Percentiles rank a stretch among this genome's conserved stretches.
Conservation (phyloP, 2,329 filamentous ascomycete species). For the Penicillium sp. region DNA sequence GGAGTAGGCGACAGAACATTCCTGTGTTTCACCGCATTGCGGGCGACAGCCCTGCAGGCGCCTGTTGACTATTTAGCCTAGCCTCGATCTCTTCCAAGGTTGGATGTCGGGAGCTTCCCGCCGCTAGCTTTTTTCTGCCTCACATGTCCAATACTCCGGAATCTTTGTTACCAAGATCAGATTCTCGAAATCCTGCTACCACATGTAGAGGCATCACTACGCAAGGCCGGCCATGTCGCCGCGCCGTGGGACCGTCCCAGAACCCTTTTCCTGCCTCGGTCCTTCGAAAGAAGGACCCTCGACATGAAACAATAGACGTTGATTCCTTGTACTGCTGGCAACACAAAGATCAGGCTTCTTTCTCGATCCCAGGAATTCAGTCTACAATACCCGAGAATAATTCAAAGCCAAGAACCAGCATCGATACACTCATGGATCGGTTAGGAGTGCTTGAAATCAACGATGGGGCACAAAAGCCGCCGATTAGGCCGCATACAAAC, state of each 20-base stretch:
- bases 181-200: conserved; percentile 80
- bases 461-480: conserved; percentile 19
- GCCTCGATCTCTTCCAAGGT: background rate
- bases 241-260: conserved; percentile 62
- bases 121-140: conserved; percentile 51
- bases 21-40: conserved; percentile 1
- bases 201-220: conserved; percentile 89
- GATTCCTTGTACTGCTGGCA: conserved; percentile 81
- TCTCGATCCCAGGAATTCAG: conserved; percentile 20
- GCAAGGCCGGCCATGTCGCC: conserved; percentile 80
- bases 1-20: background rate
- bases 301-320: conserved; percentile 30
- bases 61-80: background rate
- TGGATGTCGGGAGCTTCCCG: background rate
- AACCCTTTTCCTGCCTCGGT: conserved; percentile 31
- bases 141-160: conserved; percentile 78
- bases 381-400: conserved; percentile 35
- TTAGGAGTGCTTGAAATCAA: conserved; percentile 75
- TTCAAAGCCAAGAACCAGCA: conserved; percentile 70
- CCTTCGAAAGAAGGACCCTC: conserved; percentile 29
- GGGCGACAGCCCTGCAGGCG: conserved; percentile 2
- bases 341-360: conserved; percentile 81
- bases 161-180: conserved; percentile 73
- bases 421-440: conserved; percentile 84
- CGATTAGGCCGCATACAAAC: conserved; percentile 5